Conservation (phyloP, 2,329 filamentous ascomycete genomes). For the Akanthomyces uredinophilus region DNA sequence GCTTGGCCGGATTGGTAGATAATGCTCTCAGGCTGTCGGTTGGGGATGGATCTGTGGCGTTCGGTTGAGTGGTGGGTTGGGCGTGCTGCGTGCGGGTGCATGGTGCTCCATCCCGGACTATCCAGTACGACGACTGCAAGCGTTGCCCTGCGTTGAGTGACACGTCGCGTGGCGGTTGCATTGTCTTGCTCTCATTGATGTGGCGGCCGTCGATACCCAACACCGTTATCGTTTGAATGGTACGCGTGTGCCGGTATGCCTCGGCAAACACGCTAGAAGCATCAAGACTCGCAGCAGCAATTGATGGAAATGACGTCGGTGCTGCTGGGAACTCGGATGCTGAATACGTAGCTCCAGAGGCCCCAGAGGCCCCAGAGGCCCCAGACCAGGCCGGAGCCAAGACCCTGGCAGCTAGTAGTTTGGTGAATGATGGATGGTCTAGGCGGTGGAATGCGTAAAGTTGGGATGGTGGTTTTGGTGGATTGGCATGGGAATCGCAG, state of each 20-base stretch:
- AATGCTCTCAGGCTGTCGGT: background rate
- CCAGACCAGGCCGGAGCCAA: background rate
- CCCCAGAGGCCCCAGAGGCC: background rate
- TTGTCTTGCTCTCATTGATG: background rate
- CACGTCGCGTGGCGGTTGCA: constrained; percentile 2
- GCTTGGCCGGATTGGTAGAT: background rate
- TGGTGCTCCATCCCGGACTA: background rate
- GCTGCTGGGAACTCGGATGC: background rate
- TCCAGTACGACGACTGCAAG: background rate
- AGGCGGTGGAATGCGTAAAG: background rate
- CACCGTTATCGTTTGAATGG: background rate
- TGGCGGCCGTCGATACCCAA: constrained; percentile 4
- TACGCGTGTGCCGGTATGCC: background rate
- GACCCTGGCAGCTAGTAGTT: background rate
- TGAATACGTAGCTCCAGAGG: too few species aligned
- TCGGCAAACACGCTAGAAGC: background rate
- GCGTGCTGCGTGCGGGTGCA: background rate
- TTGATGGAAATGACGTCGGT: background rate
- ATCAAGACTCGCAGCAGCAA: background rate
- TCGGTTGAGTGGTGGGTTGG: constrained; percentile 6
- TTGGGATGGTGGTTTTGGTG: constrained; percentile 5
- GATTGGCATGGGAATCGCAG: background rate
- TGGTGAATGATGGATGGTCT: background rate
- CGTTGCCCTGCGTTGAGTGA: constrained; percentile 3
- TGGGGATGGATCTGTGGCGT: constrained; percentile 10